A percentile compares a stretch with the other conserved stretches of the same genome.
These are phyloP conservation scores for Tetrapisispora phaffii DNA, from an alignment of 805 yeast species.

Conservation along the genomic window DNA sequence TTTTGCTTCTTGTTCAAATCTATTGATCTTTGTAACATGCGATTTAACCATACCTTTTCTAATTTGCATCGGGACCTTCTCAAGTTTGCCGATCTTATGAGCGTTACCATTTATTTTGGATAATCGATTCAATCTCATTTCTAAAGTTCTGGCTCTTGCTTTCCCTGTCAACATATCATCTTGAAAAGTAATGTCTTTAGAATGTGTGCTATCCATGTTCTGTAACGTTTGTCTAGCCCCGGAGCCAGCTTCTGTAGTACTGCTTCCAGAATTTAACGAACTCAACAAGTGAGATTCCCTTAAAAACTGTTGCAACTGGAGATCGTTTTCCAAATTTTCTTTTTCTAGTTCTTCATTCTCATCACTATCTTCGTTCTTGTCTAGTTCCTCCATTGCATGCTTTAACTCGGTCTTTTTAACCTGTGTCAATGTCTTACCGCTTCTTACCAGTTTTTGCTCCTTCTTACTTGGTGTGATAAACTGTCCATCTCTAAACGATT, in stretches of 20 bases:
- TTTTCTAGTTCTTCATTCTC: conserved; percentile 32
- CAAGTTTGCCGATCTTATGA: conserved; percentile 34
- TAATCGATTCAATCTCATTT: conserved; percentile 43
- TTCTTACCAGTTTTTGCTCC: conserved; percentile 43
- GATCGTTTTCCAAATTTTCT: conserved; percentile 56
- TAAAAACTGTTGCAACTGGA: conserved; percentile 61
- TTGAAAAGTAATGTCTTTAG: conserved; percentile 15
- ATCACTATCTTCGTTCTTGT: conserved; percentile 5
- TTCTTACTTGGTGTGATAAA: conserved; percentile 32
- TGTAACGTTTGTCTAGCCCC: conserved; percentile 62
- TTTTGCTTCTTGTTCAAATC: conserved; percentile 65
- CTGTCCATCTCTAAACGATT: conserved; percentile 11
- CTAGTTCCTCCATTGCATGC: conserved; percentile 12
- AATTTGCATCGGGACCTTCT: conserved; percentile 81
- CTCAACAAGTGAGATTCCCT: conserved; percentile 59
- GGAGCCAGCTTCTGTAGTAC: conserved; percentile 25
- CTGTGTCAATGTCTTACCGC: conserved; percentile 44
- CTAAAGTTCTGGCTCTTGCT: conserved; percentile 55
- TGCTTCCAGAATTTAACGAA: conserved; percentile 26
- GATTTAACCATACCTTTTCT: conserved; percentile 73
- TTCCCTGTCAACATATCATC: conserved; percentile 55
- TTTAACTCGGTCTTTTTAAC: conserved; percentile 30
- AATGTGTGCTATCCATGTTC: conserved; percentile 31
- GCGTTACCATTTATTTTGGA: conserved; percentile 39
- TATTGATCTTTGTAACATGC: conserved; percentile 41